A percentile compares a stretch with the other conserved stretches of the same genome.
These are phyloP conservation scores for Aspergillus sclerotiicarbonarius DNA, from an alignment of 495 filamentous ascomycete genomes.

Conservation along the genomic window DNA sequence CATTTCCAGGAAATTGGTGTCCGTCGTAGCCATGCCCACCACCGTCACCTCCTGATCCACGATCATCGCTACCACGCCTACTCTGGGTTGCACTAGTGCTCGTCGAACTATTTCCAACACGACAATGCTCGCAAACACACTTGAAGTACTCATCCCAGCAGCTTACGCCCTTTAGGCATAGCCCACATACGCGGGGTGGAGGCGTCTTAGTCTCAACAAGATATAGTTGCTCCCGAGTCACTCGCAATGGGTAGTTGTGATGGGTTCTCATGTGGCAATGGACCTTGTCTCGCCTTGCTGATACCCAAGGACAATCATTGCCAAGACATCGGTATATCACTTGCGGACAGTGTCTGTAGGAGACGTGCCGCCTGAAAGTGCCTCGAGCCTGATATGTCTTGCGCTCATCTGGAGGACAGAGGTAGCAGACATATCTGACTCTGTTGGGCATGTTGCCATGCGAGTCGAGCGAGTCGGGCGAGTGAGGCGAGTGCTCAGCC, in stretches of 20 bases:
- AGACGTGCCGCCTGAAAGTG: constrained; percentile 5
- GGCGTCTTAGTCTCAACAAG: not conserved
- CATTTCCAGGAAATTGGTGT: not conserved
- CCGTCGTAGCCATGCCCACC: not conserved
- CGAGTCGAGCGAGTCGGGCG: too few relatives aligned
- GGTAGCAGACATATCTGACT: not conserved
- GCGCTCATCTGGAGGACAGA: not conserved
- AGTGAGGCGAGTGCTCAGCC: not conserved
- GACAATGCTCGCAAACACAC: constrained; percentile 11
- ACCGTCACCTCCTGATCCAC: not conserved
- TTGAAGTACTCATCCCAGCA: constrained; percentile 12
- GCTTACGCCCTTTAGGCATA: not conserved
- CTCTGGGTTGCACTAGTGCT: constrained; percentile 5
- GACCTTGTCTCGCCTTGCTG: constrained; percentile 9
- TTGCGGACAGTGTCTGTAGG: not conserved
- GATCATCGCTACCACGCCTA: constrained; percentile 6
- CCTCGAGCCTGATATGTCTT: not conserved
- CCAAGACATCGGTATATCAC: not conserved
- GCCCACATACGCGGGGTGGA: not conserved
- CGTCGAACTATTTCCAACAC: not conserved
- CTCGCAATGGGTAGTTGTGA: not conserved
- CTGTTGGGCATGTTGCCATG: not conserved
- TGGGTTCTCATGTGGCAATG: not conserved
- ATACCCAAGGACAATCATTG: not conserved
- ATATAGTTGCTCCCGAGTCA: not conserved